Conservation (phyloP, 2,329 filamentous ascomycete species). For the Fusarium verrucosum region DNA sequence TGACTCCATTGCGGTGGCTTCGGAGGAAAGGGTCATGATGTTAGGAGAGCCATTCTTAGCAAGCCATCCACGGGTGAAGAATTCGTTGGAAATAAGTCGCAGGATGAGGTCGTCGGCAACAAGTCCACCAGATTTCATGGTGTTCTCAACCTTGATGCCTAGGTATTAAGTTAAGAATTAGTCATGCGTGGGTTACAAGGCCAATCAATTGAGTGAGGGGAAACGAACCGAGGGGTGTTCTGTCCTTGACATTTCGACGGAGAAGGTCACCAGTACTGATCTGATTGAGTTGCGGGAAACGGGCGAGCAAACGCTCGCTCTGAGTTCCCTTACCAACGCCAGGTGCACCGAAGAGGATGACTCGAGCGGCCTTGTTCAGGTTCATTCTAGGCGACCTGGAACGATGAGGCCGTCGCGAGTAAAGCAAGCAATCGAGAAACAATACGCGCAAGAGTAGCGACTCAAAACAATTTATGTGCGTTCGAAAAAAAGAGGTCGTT, state of each 20-base stretch:
- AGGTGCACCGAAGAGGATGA: constrained; percentile 95
- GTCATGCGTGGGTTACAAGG: not conserved
- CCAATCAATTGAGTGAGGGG: not conserved
- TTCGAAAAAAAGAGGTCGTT: not conserved
- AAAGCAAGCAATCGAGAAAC: not conserved
- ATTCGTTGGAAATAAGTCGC: constrained; percentile 89
- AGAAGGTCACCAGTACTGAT: constrained; percentile 95
- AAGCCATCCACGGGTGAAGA: constrained; percentile 87
- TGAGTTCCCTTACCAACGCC: constrained; percentile 98
- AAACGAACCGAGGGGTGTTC: constrained; percentile 80
- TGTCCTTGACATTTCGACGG: constrained; percentile 88
- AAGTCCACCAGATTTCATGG: constrained; percentile 88
- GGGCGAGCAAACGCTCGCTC: constrained; percentile 83
- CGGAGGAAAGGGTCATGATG: constrained; percentile 63
- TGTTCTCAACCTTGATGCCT: constrained; percentile 91
- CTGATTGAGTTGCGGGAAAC: constrained; percentile 87
- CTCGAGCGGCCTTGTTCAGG: constrained; percentile 82
- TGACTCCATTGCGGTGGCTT: constrained; percentile 52
- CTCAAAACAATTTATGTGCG: not conserved
- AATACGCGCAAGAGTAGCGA: not conserved
- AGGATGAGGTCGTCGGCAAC: constrained; percentile 93
- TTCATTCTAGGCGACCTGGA: constrained; percentile 59
- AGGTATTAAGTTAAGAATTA: not conserved
- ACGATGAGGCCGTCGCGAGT: constrained; percentile 32
- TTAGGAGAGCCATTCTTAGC: constrained; percentile 57